Evolutionary conservation across 139 green algal genomes (phyloP).

Genomic region (Deuterostichococcus epilithicus): DNA sequence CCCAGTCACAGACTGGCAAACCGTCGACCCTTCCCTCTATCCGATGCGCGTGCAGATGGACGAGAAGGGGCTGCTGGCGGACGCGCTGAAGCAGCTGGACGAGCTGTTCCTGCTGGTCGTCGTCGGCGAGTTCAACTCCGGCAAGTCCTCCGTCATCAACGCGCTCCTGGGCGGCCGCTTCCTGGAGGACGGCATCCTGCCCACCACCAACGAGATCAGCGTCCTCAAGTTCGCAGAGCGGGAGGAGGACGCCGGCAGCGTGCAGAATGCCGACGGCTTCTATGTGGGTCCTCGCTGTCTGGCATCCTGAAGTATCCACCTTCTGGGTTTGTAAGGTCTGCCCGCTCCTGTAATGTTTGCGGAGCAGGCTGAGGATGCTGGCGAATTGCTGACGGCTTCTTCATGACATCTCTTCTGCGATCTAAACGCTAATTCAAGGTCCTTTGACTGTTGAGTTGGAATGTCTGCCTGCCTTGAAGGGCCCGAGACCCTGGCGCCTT

Average conservation of each 20-base stretch:
- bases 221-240: constrained; percentile 70
- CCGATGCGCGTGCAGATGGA: constrained; percentile 45
- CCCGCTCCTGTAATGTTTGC: too few relatives aligned
- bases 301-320: constrained; percentile 29
- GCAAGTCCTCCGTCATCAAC: constrained; percentile 92
- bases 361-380: too few relatives aligned
- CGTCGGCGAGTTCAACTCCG: constrained; percentile 95
- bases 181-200: constrained; percentile 89
- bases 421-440: too few relatives aligned
- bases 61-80: constrained; percentile 50
- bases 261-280: not conserved
- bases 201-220: constrained; percentile 98
- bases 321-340: too few relatives aligned
- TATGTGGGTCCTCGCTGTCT: not conserved
- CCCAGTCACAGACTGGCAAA: too few relatives aligned
- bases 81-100: constrained; percentile 75
- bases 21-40: too few relatives aligned
- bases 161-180: constrained; percentile 79
- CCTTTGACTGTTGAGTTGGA: too few relatives aligned
- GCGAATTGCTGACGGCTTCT: too few relatives aligned
- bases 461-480: too few relatives aligned
- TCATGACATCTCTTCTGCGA: too few relatives aligned
- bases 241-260: not conserved
- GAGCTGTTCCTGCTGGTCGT: constrained; percentile 94
- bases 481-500: too few relatives aligned